These are phyloP conservation scores for Fusarium tuaranense DNA, from an alignment of 2,329 filamentous ascomycete genomes.

Conservation along the genomic window DNA sequence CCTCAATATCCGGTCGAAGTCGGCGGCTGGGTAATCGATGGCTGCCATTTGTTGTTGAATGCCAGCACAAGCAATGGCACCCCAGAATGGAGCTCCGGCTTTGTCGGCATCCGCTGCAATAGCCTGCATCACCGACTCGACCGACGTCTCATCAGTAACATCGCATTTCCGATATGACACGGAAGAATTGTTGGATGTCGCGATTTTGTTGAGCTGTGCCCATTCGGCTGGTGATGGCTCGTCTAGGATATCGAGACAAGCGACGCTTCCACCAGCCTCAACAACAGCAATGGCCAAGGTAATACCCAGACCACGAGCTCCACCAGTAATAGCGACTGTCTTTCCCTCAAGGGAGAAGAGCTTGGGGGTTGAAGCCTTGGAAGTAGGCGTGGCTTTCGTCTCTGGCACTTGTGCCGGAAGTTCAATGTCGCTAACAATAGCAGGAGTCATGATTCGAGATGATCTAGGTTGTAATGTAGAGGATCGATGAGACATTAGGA, in stretches of 20 bases:
- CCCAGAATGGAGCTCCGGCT: constrained; percentile 49
- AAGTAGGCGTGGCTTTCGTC: constrained; percentile 47
- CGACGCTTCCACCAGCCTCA: constrained; percentile 62
- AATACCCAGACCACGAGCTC: constrained; percentile 63
- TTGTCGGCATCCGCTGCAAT: constrained; percentile 51
- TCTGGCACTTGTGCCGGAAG: constrained; percentile 46
- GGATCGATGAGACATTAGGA: background rate
- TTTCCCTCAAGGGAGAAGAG: constrained; percentile 60
- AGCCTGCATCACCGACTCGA: constrained; percentile 50
- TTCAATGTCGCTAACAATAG: constrained; percentile 46
- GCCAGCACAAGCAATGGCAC: constrained; percentile 60
- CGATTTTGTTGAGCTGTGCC: constrained; percentile 55
- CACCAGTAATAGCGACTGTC: constrained; percentile 63
- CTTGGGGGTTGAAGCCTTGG: constrained; percentile 40
- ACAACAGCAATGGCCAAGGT: constrained; percentile 60
- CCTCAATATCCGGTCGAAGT: constrained; percentile 76
- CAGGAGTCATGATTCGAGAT: constrained; percentile 39
- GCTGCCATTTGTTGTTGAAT: constrained; percentile 61
- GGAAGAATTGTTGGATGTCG: constrained; percentile 48
- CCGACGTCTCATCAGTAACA: constrained; percentile 57
- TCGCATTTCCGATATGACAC: constrained; percentile 59
- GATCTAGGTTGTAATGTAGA: background rate
- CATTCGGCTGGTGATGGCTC: constrained; percentile 54
- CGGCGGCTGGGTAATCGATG: constrained; percentile 61
- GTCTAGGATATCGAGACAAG: constrained; percentile 59